Evolutionary conservation across 768 basidiomycete species (phyloP).

Genomic region (Auricularia sp.): DNA sequence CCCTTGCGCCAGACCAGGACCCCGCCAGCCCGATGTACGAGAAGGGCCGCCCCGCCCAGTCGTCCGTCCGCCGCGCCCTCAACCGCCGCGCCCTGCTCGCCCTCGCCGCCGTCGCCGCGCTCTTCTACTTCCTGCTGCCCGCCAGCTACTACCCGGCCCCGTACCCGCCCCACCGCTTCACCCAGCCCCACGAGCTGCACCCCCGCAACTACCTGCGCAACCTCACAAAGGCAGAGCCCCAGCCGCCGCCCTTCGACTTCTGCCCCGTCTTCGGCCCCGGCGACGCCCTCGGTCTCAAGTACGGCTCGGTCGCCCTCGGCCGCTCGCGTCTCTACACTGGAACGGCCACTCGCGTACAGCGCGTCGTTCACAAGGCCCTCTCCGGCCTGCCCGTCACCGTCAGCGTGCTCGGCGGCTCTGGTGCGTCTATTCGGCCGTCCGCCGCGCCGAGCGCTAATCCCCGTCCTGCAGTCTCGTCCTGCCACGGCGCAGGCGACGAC

Average conservation of each 20-base stretch:
- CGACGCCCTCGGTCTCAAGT: constrained; percentile 69
- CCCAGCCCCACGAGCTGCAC: constrained; percentile 15
- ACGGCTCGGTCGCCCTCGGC: constrained; percentile 64
- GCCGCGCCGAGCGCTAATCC: background rate
- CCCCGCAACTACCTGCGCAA: constrained; percentile 69
- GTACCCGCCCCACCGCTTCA: background rate
- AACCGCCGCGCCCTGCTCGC: constrained; percentile 58
- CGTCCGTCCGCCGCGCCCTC: constrained; percentile 47
- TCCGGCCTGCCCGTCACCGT: constrained; percentile 82
- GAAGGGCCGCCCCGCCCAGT: constrained; percentile 3
- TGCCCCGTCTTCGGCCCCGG: constrained; percentile 82
- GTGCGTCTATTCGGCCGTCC: constrained; percentile 27
- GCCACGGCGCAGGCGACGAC: constrained; percentile 88
- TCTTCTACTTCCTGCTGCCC: constrained; percentile 35
- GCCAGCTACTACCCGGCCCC: background rate
- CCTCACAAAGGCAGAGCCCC: constrained; percentile 30
- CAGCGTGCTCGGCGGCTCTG: constrained; percentile 80
- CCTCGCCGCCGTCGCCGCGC: constrained; percentile 36
- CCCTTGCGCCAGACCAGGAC: background rate
- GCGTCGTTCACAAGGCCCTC: constrained; percentile 74
- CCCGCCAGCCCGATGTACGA: constrained; percentile 1
- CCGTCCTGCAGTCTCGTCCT: constrained; percentile 63
- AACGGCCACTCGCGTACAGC: constrained; percentile 72
- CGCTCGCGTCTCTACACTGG: constrained; percentile 70
- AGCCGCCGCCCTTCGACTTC: constrained; percentile 76